Percentiles rank a stretch among this genome's conserved stretches.
Conservation (phyloP, 305 asterid species). For the Plantago coronopus region DNA sequence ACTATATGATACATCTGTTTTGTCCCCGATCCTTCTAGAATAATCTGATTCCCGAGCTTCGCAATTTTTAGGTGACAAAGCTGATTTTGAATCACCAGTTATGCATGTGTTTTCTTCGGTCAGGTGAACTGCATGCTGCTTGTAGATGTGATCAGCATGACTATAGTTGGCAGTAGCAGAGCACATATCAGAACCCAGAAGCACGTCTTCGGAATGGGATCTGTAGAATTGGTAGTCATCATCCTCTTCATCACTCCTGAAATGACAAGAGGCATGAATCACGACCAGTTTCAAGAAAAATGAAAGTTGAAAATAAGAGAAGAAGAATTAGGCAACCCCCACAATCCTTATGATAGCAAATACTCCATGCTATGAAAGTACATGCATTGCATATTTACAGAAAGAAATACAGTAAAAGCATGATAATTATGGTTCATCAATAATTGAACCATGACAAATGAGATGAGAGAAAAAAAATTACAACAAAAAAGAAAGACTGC, state of each 20-base stretch:
- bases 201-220: slow-evolving; percentile 45
- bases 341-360: slow-evolving; percentile 8
- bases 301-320: neutral
- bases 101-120: slow-evolving; percentile 36
- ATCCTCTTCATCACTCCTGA: slow-evolving; percentile 80
- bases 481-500: no score
- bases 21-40: slow-evolving; percentile 32
- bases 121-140: slow-evolving; percentile 35
- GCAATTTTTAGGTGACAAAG: slow-evolving; percentile 32
- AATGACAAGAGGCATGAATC: slow-evolving; percentile 25
- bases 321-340: slow-evolving; percentile 4
- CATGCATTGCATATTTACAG: slow-evolving; percentile 7
- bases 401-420: slow-evolving; percentile 5
- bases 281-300: neutral
- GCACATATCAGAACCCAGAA: slow-evolving; percentile 32
- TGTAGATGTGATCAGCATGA: slow-evolving; percentile 40
- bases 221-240: slow-evolving; percentile 48
- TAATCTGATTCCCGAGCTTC: slow-evolving; percentile 40
- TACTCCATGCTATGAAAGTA: slow-evolving; percentile 4
- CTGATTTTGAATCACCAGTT: slow-evolving; percentile 25
- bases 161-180: slow-evolving; percentile 35
- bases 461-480: neutral
- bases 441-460: neutral
- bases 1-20: slow-evolving; percentile 34
- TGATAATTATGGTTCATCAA: neutral